A percentile compares a stretch with the other conserved stretches of the same genome.
These are phyloP conservation scores for Aspergillus floridensis DNA, from an alignment of 2,329 filamentous ascomycete species.

Conservation along the genomic window DNA sequence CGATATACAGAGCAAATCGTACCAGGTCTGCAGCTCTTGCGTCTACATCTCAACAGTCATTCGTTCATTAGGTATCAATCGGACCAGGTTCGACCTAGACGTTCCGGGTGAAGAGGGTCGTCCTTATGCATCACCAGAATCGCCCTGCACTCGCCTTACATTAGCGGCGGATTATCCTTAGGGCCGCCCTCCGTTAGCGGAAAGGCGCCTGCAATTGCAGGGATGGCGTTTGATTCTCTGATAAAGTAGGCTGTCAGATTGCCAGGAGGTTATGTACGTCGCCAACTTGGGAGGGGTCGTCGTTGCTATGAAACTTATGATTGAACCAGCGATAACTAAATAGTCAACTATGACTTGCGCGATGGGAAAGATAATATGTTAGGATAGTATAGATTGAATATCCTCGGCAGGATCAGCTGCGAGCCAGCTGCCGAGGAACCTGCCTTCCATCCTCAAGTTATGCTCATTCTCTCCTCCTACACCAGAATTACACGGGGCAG, in stretches of 20 bases:
- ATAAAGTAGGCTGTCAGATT: background rate
- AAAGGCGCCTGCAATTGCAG: slow-evolving; percentile 3
- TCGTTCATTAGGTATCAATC: background rate
- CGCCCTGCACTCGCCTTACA: background rate
- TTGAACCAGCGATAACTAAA: background rate
- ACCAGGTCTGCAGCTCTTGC: background rate
- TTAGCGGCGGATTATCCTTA: slow-evolving; percentile 2
- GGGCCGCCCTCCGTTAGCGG: background rate
- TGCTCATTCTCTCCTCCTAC: too few species aligned
- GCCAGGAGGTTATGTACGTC: background rate
- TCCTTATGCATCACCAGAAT: background rate
- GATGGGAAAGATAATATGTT: too few species aligned
- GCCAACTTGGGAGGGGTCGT: background rate
- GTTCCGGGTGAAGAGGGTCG: background rate
- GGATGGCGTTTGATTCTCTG: background rate
- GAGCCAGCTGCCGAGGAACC: slow-evolving; percentile 1
- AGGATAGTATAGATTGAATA: background rate
- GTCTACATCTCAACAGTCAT: background rate
- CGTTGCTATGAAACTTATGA: background rate
- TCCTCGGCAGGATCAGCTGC: background rate
- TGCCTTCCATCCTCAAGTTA: too few species aligned
- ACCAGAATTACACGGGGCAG: background rate
- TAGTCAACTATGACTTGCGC: too few species aligned
- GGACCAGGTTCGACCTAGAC: background rate
- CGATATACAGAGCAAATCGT: background rate